Base-by-base conservation (phyloP, 495 filamentous ascomycete genomes). In the Cetradonia linearis region DNA sequence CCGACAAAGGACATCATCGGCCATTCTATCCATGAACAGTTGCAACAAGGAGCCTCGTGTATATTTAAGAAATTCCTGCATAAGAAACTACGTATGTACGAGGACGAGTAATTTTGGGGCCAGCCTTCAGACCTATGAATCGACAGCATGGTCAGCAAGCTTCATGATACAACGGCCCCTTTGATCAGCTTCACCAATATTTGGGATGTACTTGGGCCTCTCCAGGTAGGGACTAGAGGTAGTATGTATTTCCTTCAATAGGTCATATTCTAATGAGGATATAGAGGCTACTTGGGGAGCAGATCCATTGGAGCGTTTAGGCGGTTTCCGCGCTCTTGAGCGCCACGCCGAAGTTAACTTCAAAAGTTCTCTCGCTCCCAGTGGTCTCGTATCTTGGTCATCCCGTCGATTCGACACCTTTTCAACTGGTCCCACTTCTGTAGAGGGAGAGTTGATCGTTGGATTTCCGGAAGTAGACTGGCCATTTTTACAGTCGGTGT, bases 201-300 rank as follows among this genome's bases (percentile, higher is more conserved):
- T 40, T 83, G 81, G 79, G 65, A 83, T 48, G 60, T 83, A 11
- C 71, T 84, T 14, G 82, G 82, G 7, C 82, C 82, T 7, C 84
- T 84, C 65, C 78, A 79, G 66, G 78, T 78, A 44, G 81, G 82
- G 37, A 83, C 80, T 46, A 68, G 81, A 77, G 81, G 81, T 77
- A 62, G 72, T 56, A 14, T 13, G 38, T 60, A 38, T 56, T 23
- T 14, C 63, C 30, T 8, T 27, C 55, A 5, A 40, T 11, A 49
- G 31, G 5, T 0, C 50, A 23, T 36, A 33, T 46, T 50, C 47
- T 55, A 38, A 60, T 54, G 23, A 16, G 9, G 46, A 34, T n/a
- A 30, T 44, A 83, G 81, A 84, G 67, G 80, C 79, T 9, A 66
- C 76, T 50, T 84, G 81, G 81, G 80, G 80, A 40, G 78, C 82